These are phyloP conservation scores for Ramicandelaber brevisporus DNA, from an alignment of 192 early-diverging fungal genomes.

Conservation along the genomic window DNA sequence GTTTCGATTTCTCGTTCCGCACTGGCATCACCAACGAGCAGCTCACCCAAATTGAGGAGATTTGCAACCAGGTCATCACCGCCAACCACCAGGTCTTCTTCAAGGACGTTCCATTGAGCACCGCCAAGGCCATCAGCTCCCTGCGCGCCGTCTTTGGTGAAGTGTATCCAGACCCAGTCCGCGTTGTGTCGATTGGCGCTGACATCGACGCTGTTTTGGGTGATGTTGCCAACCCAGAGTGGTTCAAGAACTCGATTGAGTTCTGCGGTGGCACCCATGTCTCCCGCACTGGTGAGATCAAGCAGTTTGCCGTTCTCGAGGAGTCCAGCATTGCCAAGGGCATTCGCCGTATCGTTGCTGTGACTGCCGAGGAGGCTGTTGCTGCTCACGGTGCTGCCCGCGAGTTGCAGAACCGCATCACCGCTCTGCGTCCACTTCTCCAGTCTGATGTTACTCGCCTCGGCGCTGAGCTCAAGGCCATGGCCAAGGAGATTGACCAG, in stretches of 20 bases:
- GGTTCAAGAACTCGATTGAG: constrained; percentile 70
- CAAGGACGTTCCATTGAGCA: constrained; percentile 56
- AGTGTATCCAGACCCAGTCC: constrained; percentile 90
- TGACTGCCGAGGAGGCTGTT: constrained; percentile 79
- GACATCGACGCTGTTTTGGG: constrained; percentile 66
- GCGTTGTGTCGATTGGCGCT: constrained; percentile 80
- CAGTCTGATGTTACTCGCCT: constrained; percentile 35
- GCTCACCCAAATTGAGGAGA: constrained; percentile 42
- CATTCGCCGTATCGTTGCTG: constrained; percentile 79
- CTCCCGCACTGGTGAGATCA: constrained; percentile 67
- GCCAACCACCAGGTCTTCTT: constrained; percentile 50
- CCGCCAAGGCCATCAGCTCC: constrained; percentile 67
- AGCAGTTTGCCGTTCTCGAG: constrained; percentile 62
- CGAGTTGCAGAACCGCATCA: constrained; percentile 37
- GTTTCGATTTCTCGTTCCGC: constrained; percentile 85
- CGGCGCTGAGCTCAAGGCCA: constrained; percentile 50
- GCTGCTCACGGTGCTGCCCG: constrained; percentile 35
- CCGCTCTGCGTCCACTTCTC: constrained; percentile 23
- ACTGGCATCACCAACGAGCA: constrained; percentile 33
- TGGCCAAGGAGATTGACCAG: constrained; percentile 56
- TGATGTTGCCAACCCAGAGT: constrained; percentile 50
- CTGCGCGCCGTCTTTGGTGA: constrained; percentile 96
- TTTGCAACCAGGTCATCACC: constrained; percentile 51
- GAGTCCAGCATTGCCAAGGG: constrained; percentile 87
- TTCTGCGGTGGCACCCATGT: constrained; percentile 98